Base-by-base conservation (phyloP, 495 filamentous ascomycete species). In the Apodospora peruviana region DNA sequence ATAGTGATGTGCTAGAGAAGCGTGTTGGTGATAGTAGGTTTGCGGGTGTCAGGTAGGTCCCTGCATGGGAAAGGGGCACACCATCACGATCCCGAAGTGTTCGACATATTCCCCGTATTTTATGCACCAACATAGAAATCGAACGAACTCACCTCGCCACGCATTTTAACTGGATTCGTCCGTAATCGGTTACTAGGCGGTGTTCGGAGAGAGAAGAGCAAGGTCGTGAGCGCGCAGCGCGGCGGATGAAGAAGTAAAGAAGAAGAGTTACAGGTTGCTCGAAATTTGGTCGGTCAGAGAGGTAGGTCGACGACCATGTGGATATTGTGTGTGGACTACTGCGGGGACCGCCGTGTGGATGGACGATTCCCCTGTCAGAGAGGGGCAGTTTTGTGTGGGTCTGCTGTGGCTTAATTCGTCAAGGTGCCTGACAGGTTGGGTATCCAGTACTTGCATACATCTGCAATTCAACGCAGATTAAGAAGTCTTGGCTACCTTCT, bases 141-240 rank as follows among this genome's bases (percentile, higher is more conserved):
- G 37, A 34, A 35, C 42, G 23, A 38, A 62, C 73, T 59, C 72
- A 77, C 74, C 66, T 77, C 74, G 59, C 74, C 74, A 66, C 74
- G 72, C 74, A 77, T 77, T 53, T 53, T 76, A 61, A 57, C 57
- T 49, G 32, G 47, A 49, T 52, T 56, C 32, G 34, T 41, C 40
- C 32, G 25, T 22, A 47, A 40, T 36, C 23, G 40, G 45, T 49
- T 55, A 50, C 35, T 48, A 29, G 40, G 36, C 43, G 45, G 32
- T 45, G 38, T 36, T 52, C 27, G n/a, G n/a, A n/a, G n/a, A n/a
- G 45, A 22, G 50, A 37, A 52, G 40, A 45, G 36, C 37, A 29
- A 34, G 39, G 38, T 40, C 20, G 32, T 36, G 45, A 49, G 56
- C 59, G 57, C 59, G 43, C 58, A 57, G 58, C 58, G 58, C 58